phyloP scores from a whole-genome alignment of 225 moss, liverwort and hornwort genomes.

The Bryoerythrophyllum caledonicum region DNA sequence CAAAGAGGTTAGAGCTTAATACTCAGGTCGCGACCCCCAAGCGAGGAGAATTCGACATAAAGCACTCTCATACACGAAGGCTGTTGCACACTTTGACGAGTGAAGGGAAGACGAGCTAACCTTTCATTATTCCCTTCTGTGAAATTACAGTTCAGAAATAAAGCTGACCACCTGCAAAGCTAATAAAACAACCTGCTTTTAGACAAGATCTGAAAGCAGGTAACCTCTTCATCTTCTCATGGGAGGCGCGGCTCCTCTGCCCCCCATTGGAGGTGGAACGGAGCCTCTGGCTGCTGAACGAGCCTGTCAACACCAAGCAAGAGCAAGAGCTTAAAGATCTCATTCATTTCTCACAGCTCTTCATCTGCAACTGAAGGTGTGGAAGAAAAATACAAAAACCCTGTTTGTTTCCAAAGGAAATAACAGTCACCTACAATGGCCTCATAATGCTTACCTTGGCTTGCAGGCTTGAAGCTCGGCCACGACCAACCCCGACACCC shows the following conservation, averaged over 20 bases:
- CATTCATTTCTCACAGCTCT: neutral
- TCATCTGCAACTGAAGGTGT: neutral
- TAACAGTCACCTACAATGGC: neutral
- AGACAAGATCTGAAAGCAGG: conserved; percentile 11
- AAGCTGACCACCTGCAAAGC: conserved; percentile 6
- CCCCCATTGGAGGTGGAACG: conserved; percentile 56
- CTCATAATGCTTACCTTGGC: conserved; percentile 47
- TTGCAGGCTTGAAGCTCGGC: conserved; percentile 57
- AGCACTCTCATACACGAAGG: neutral
- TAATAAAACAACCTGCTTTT: conserved; percentile 19
- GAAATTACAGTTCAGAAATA: conserved; percentile 24
- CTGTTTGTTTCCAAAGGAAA: no score
- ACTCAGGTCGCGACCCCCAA: neutral
- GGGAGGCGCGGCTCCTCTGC: conserved; percentile 51
- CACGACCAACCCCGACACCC: conserved; percentile 61
- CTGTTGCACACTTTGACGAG: neutral
- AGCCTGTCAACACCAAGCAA: conserved; percentile 39
- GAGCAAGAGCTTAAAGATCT: neutral
- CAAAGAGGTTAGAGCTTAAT: no score
- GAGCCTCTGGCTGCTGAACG: conserved; percentile 62
- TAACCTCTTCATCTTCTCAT: conserved; percentile 47
- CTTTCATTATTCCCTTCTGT: conserved; percentile 4
- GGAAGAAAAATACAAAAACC: conserved; percentile 9
- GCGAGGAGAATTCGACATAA: neutral
- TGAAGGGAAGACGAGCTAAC: neutral